Base-by-base conservation (phyloP, 352 stramenopile species). In the Globisporangium emineosum region DNA sequence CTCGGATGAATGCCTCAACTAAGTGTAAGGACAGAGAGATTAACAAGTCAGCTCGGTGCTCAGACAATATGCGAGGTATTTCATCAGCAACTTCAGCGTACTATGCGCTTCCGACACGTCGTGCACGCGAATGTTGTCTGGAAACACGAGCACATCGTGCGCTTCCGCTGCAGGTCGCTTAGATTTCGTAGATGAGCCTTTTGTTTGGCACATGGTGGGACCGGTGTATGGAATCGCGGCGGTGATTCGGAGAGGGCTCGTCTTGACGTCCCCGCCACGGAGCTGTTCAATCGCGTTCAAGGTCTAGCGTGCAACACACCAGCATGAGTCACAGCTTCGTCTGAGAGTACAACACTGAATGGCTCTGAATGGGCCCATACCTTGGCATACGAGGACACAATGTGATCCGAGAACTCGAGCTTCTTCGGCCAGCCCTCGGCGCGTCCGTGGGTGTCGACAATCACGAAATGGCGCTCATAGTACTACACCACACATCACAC, bases 131-230 rank as follows among this genome's bases (percentile, higher is more conserved):
- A 93, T 57, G 21, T 71, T 72, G n/a, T 91, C 81, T 1, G 84
- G 84, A 54, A 91, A 90, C 47, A 93, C 72, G 29, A 93, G 64
- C 32, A 90, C 63, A 52, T 93, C 84, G 59, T 93, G 84, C 2
- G 65, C 57, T 25, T 30, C 27, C 3, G 5, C 51, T 7, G 27
- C 32, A 6, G 27, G 15, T 50, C 25, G 57, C 56, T 17, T 50
- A 13, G 3, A 33, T 21, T 8, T 9, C 42, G 13, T 43, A 29
- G 35, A 1, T 15, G 37, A 43, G 13, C 37, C 37, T 45, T 45
- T 15, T 43, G 27, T 6, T n/a, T 45, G 9, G 9, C 19, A 51
- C 2, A 40, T 43, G 37, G 72, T 50, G 5, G 60, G 42, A 2
- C 60, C 56, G 7, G 58, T 72, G 69, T 81, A 90, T 12, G 71